Base-by-base conservation (phyloP, 768 basidiomycete genomes). In the Trametes sanguinea region DNA sequence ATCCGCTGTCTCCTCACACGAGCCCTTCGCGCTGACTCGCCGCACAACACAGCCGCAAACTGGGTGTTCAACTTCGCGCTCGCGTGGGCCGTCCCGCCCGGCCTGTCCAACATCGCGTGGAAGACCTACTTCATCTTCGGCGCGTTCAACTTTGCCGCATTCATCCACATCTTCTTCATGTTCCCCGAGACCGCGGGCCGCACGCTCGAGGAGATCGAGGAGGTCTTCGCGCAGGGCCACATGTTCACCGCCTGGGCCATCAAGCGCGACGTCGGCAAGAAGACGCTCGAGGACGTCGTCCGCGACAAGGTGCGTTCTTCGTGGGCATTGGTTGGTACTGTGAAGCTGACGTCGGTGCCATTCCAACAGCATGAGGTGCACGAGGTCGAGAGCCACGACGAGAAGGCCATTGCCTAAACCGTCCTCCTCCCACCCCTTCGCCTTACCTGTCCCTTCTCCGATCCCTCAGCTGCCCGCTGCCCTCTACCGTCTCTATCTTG, bases 51-150 rank as follows among this genome's bases (percentile, higher is more conserved):
- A 57, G 74, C 75, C 30, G 70, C 76, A 22, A 65, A 67, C 86
- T 86, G 86, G 87, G 71, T 79, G 22, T 89, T 90, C 78, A 89
- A 89, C 78, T 86, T 85, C 64, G 86, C 86, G 13, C 81, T 90
- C 59, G 88, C 88, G 0, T 90, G 84, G 76, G 88, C 87, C 7
- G 88, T 90, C 1, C 90, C 90, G 1, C 88, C 90, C 0, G 84
- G 83, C 6, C 81, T 92, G 51, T 73, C 82, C 32, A 78, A 65
- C 65, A 89, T 92, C 62, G 88, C 86, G 14, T 88, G 85, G 81
- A 87, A 84, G 75, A 90, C 82, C 2, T 91, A 90, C 74, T 89
- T 89, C 74, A 85, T 90, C 72, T 90, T 91, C 69, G 88, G 86
- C 8, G 75, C 87, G 9, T 90, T 90, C 83, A 89, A 89, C 78